Conservation (phyloP, 257 asterid genomes). For the Solanum sejunctum region DNA sequence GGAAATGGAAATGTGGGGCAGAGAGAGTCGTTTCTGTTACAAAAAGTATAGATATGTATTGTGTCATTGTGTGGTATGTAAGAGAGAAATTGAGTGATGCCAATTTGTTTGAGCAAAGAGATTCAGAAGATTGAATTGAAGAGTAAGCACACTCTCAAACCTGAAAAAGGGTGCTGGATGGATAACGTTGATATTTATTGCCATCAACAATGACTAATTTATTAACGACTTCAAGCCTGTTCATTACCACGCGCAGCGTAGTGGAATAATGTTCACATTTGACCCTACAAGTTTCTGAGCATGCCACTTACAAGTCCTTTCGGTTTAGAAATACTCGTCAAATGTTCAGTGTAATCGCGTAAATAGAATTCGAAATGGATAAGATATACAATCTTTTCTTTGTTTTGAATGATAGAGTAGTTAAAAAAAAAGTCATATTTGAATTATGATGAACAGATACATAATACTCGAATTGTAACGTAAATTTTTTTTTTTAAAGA, state of each 20-base stretch:
- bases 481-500: no score
- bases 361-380: no score
- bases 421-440: no score
- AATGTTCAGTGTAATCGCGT: no score
- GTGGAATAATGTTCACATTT: not conserved
- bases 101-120: not conserved
- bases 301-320: no score
- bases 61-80: slow-evolving; percentile 4
- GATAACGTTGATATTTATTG: not conserved
- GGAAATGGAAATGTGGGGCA: not conserved
- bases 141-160: not conserved
- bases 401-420: no score
- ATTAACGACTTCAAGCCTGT: not conserved
- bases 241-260: not conserved
- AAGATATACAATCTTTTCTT: no score
- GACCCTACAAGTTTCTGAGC: not conserved
- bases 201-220: not conserved
- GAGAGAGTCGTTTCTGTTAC: not conserved
- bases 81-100: slow-evolving; percentile 1
- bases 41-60: not conserved
- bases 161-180: not conserved
- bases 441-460: not conserved
- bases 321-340: no score
- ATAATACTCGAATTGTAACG: not conserved
- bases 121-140: not conserved